Conservation (phyloP, 1,284 basidiomycete species). For the Paramarasmius palmivorus region DNA sequence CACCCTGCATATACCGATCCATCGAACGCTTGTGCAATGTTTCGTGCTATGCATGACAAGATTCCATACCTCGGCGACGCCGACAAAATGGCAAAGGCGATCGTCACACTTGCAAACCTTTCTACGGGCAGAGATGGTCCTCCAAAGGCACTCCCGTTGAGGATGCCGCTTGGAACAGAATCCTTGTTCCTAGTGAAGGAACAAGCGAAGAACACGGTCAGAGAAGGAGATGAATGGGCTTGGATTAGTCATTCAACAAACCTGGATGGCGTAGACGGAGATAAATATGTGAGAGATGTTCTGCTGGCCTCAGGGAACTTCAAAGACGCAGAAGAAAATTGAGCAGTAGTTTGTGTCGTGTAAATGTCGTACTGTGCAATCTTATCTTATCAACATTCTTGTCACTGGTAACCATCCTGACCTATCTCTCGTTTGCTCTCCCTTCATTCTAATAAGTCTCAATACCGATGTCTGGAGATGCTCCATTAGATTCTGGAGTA, state of each 20-base stretch:
- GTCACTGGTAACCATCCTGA: too few relatives aligned
- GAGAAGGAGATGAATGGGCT: conserved; percentile 27
- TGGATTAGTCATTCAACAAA: conserved; percentile 30
- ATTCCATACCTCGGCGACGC: conserved; percentile 20
- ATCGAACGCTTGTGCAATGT: conserved; percentile 14
- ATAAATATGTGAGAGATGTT: conserved; percentile 15
- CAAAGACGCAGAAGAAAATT: conserved; percentile 10
- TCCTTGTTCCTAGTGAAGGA: conserved; percentile 24
- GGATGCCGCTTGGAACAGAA: conserved; percentile 35
- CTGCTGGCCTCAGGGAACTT: conserved; percentile 13
- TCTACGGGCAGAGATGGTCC: conserved; percentile 6
- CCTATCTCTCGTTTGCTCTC: too few relatives aligned
- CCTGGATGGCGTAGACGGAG: conserved; percentile 26
- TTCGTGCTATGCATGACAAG: conserved; percentile 13
- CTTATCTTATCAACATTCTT: too few relatives aligned
- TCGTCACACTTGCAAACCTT: conserved; percentile 29
- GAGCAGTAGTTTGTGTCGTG: too few relatives aligned
- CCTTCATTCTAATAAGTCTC: too few relatives aligned
- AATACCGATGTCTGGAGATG: too few relatives aligned
- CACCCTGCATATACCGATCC: conserved; percentile 25
- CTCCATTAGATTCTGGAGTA: conserved; percentile 9
- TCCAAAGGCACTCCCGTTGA: conserved; percentile 27
- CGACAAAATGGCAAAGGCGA: conserved; percentile 32
- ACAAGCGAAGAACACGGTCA: conserved; percentile 28
- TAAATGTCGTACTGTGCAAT: too few relatives aligned